A percentile compares a stretch with the other conserved stretches of the same genome.
Conservation (phyloP, 805 yeast species). For the Saturnispora saitoi region DNA sequence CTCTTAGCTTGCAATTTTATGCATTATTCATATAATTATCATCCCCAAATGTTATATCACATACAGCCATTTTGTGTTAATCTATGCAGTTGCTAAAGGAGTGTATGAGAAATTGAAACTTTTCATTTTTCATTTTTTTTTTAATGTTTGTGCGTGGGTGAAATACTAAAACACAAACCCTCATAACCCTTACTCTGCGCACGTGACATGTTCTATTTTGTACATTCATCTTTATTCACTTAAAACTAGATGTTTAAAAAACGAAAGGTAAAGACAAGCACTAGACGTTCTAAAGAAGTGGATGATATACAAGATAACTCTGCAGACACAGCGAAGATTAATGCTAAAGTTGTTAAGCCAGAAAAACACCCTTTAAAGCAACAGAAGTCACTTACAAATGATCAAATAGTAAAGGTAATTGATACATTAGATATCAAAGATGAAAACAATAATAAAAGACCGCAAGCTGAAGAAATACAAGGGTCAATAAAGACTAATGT, state of each 20-base stretch:
- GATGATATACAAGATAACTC: not conserved
- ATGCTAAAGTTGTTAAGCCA: not conserved
- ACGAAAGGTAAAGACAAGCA: constrained; percentile 20
- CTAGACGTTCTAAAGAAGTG: not conserved
- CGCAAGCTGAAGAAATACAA: not conserved
- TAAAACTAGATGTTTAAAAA: constrained; percentile 32
- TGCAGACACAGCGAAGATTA: too few relatives aligned
- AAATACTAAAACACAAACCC: not conserved
- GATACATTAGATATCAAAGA: not conserved
- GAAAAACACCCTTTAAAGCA: not conserved
- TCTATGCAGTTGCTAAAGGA: constrained; percentile 2
- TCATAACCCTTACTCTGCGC: not conserved
- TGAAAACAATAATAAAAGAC: not conserved
- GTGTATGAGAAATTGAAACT: not conserved
- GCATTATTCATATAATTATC: not conserved
- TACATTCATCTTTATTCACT: not conserved
- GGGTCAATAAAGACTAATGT: constrained; percentile 47
- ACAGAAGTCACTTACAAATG: not conserved
- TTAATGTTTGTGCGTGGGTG: not conserved
- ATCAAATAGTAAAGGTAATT: not conserved
- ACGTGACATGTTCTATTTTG: not conserved
- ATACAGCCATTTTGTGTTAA: constrained; percentile 18
- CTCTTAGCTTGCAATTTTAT: not conserved
- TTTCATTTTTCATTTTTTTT: not conserved
- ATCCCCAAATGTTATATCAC: constrained; percentile 2